Evolutionary conservation across 2,329 filamentous ascomycete species (phyloP).

Genomic region (Ilyonectria robusta): DNA sequence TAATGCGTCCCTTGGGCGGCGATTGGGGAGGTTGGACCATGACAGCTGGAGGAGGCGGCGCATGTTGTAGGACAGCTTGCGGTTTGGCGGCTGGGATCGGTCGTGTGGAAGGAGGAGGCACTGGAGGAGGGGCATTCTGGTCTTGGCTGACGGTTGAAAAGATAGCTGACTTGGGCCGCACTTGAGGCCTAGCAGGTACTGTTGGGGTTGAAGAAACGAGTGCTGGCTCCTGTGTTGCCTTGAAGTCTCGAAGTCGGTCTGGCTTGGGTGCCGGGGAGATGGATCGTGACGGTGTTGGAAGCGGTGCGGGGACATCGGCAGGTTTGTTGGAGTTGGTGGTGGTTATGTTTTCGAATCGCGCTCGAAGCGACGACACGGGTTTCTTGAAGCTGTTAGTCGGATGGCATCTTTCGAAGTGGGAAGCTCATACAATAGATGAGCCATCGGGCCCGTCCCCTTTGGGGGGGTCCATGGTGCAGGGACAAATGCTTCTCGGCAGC

Average conservation of each 20-base stretch:
- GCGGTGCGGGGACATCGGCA: constrained; percentile 38
- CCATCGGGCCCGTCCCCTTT: constrained; percentile 75
- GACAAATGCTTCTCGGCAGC: constrained; percentile 46
- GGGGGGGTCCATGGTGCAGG: constrained; percentile 49
- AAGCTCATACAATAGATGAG: constrained; percentile 77
- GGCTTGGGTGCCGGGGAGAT: constrained; percentile 60
- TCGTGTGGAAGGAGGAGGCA: constrained; percentile 46
- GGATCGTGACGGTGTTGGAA: constrained; percentile 49
- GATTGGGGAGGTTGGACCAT: constrained; percentile 79
- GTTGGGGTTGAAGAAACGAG: constrained; percentile 51
- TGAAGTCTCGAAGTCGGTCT: constrained; percentile 58
- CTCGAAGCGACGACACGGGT: constrained; percentile 85
- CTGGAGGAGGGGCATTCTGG: constrained; percentile 44
- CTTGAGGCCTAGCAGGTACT: constrained; percentile 50
- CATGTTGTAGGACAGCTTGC: constrained; percentile 36
- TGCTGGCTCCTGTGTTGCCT: constrained; percentile 54
- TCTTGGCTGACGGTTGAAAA: constrained; percentile 35
- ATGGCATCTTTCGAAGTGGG: background rate
- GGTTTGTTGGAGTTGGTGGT: constrained; percentile 37
- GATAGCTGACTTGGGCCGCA: constrained; percentile 43
- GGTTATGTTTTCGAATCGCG: constrained; percentile 83
- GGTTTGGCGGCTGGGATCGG: constrained; percentile 45
- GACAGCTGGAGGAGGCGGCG: constrained; percentile 72
- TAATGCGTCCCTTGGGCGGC: constrained; percentile 67
- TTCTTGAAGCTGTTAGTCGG: constrained; percentile 65